Conservation (phyloP, 1,284 basidiomycete species). For the Papiliotrema terrestris region DNA sequence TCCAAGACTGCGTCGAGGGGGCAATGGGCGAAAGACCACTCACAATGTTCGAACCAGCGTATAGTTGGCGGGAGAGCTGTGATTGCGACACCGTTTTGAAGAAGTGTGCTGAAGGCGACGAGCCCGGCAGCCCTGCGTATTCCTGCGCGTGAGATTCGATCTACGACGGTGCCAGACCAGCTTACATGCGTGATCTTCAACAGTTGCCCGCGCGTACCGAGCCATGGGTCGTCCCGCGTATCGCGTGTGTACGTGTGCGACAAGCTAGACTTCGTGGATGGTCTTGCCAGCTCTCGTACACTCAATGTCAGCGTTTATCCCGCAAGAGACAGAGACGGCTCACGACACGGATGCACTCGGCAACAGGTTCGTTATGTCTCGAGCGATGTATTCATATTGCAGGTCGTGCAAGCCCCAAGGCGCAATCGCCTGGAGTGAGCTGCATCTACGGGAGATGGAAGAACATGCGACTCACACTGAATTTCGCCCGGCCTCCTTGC, state of each 20-base stretch:
- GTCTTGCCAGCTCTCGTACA: constrained; percentile 75
- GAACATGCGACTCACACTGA: constrained; percentile 40
- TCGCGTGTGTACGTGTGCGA: constrained; percentile 75
- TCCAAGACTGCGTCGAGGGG: background rate
- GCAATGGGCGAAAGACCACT: constrained; percentile 11
- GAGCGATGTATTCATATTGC: constrained; percentile 72
- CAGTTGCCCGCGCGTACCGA: constrained; percentile 64
- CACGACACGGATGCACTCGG: constrained; percentile 77
- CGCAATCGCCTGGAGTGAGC: constrained; percentile 37
- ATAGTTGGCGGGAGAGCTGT: constrained; percentile 62
- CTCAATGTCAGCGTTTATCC: constrained; percentile 51
- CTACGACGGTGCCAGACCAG: background rate
- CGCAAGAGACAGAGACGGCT: constrained; percentile 18
- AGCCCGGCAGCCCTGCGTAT: constrained; percentile 69
- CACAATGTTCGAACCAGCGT: constrained; percentile 44
- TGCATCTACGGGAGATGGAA: background rate
- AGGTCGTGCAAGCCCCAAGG: constrained; percentile 66
- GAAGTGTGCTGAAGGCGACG: constrained; percentile 60
- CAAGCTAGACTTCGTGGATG: constrained; percentile 76
- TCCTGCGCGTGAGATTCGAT: constrained; percentile 50
- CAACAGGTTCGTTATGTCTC: constrained; percentile 67
- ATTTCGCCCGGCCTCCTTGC: constrained; percentile 46
- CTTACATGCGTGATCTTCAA: constrained; percentile 59
- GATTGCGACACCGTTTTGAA: constrained; percentile 67
- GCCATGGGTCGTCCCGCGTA: constrained; percentile 68